These are phyloP conservation scores for Globisporangium nodosum DNA, from an alignment of 352 stramenopile species.

Conservation along the genomic window DNA sequence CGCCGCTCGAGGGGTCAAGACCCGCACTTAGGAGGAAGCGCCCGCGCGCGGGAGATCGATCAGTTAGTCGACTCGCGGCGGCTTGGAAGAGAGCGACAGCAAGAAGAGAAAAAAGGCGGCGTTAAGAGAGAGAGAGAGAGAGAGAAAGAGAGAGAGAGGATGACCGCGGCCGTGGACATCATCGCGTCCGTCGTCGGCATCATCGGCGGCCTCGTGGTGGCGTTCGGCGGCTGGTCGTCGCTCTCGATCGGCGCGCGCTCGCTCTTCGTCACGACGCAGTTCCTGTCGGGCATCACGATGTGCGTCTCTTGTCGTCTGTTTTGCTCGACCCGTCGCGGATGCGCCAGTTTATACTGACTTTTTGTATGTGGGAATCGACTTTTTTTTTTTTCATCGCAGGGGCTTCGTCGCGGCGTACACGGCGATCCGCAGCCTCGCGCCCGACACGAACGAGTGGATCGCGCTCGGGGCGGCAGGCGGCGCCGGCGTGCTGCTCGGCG, in stretches of 20 bases:
- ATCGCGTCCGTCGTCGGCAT: conserved; percentile 76
- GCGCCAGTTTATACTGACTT: conserved; percentile 4
- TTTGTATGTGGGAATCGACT: conserved; percentile 6
- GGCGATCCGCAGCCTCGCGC: conserved; percentile 47
- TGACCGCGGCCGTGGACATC: conserved; percentile 40
- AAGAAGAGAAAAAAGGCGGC: background rate
- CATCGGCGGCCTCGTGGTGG: conserved; percentile 74
- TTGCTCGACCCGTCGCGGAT: conserved; percentile 14
- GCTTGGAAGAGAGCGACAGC: background rate
- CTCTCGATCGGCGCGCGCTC: conserved; percentile 80
- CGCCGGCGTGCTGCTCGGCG: conserved; percentile 51
- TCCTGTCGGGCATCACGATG: conserved; percentile 80
- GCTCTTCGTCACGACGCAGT: conserved; percentile 79
- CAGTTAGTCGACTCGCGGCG: background rate
- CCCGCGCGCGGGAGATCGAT: background rate
- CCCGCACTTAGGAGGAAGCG: background rate
- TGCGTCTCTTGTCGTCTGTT: conserved; percentile 29
- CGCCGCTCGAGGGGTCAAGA: conserved; percentile 1
- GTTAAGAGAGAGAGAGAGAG: background rate
- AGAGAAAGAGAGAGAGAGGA: background rate
- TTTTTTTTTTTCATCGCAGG: conserved; percentile 19
- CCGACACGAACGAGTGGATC: conserved; percentile 73
- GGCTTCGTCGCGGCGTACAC: conserved; percentile 68
- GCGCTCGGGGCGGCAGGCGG: conserved; percentile 53
- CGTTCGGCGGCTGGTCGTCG: conserved; percentile 83